Percentiles rank a stretch among this genome's conserved stretches.
These are phyloP conservation scores for Hyphopichia wangnamkhiaoensis DNA, from an alignment of 1,139 yeast species.

Conservation along the genomic window DNA sequence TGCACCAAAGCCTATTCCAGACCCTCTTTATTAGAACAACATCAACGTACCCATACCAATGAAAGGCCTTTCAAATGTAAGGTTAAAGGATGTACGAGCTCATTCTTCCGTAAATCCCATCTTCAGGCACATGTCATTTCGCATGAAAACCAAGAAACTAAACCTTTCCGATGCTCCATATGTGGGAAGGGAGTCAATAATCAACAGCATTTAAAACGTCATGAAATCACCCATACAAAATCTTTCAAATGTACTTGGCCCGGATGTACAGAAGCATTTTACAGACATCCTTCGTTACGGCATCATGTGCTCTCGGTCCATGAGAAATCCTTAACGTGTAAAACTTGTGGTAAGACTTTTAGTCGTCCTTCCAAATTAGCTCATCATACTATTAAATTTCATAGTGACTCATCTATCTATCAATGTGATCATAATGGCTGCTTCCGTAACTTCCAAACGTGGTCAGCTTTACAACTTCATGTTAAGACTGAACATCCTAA, in stretches of 20 bases:
- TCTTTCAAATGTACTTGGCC: conserved; percentile 64
- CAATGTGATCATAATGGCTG: conserved; percentile 68
- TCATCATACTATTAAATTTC: conserved; percentile 63
- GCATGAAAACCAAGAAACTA: conserved; percentile 54
- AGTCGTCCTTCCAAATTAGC: conserved; percentile 61
- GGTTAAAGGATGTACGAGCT: conserved; percentile 53
- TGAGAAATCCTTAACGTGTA: conserved; percentile 52
- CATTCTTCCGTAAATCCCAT: conserved; percentile 78
- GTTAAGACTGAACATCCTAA: conserved; percentile 73
- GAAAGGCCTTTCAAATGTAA: conserved; percentile 75
- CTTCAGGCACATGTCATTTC: conserved; percentile 71
- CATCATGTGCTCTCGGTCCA: conserved; percentile 72
- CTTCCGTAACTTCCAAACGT: conserved; percentile 60
- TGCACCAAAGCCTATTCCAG: conserved; percentile 79
- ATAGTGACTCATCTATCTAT: conserved; percentile 54
- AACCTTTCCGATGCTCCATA: conserved; percentile 71
- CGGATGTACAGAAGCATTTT: conserved; percentile 66
- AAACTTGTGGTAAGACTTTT: conserved; percentile 59
- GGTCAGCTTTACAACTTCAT: conserved; percentile 79
- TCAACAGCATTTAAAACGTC: conserved; percentile 79
- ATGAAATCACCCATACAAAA: conserved; percentile 74
- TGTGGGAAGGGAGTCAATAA: conserved; percentile 88
- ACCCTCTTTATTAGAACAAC: conserved; percentile 84
- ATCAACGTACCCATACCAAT: conserved; percentile 74
- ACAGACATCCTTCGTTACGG: conserved; percentile 75